These are phyloP conservation scores for Astragalus glycyphyllos DNA, from an alignment of 306 rosid genomes.

Conservation along the genomic window DNA sequence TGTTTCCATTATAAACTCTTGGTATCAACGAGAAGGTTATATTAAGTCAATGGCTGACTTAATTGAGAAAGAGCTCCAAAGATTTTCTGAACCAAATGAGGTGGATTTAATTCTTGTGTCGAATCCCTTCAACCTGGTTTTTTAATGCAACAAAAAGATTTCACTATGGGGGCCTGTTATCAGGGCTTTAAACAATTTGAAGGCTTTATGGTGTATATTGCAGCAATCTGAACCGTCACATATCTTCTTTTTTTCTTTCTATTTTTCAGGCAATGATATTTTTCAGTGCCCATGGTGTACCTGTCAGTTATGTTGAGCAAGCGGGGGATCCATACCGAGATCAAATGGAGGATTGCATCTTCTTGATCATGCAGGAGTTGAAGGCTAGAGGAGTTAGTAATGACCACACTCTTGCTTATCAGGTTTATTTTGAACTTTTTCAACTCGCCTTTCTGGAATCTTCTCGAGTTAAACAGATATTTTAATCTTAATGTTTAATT, in stretches of 20 bases:
- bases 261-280: conserved; percentile 76
- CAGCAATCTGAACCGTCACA: conserved; percentile 22
- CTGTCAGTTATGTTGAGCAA: conserved; percentile 87
- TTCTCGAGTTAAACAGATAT: conserved; percentile 5
- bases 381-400: conserved; percentile 85
- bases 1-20: conserved; percentile 89
- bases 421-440: conserved; percentile 58
- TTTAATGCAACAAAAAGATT: conserved; percentile 20
- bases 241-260: conserved; percentile 10
- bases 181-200: not conserved
- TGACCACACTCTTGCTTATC: conserved; percentile 94
- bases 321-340: conserved; percentile 98
- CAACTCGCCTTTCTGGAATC: conserved; percentile 22
- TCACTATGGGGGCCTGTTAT: not conserved
- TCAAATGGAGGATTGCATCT: conserved; percentile 97
- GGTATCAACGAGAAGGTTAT: conserved; percentile 96
- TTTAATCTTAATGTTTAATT: conserved; percentile 20
- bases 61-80: conserved; percentile 79
- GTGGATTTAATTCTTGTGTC: conserved; percentile 51
- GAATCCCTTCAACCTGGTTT: conserved; percentile 22
- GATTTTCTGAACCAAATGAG: conserved; percentile 71
- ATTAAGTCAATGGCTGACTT: conserved; percentile 92
- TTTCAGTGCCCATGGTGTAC: conserved; percentile 99
- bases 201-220: conserved; percentile 26
- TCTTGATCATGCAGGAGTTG: conserved; percentile 91